Evolutionary conservation across 1,284 basidiomycete genomes (phyloP).

Genomic region (Schizopora paradoxa): DNA sequence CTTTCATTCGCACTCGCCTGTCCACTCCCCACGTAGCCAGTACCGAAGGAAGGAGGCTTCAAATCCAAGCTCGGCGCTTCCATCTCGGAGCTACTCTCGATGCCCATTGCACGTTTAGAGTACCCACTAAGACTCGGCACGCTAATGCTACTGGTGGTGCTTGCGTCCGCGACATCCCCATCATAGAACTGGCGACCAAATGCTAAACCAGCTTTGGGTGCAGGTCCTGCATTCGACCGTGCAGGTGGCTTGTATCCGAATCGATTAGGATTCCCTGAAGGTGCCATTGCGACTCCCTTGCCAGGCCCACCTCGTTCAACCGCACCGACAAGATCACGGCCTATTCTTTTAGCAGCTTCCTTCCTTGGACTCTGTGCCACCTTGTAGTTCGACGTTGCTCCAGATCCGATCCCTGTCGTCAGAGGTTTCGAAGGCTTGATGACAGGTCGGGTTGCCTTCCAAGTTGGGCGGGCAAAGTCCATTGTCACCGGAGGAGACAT

Average conservation of each 20-base stretch:
- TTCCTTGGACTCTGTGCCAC: constrained; percentile 57
- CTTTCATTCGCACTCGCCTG: constrained; percentile 12
- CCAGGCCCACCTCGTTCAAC: constrained; percentile 23
- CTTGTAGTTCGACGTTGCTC: no score
- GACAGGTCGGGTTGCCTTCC: constrained; percentile 46
- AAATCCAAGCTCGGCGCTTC: no score
- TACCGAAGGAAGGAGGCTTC: no score
- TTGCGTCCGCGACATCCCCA: constrained; percentile 48
- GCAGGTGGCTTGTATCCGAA: no score
- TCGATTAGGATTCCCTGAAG: no score
- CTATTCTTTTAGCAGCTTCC: constrained; percentile 63
- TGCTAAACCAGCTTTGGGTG: no score
- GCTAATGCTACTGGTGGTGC: constrained; percentile 58
- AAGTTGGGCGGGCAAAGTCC: constrained; percentile 73
- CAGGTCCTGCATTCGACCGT: no score
- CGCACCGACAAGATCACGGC: constrained; percentile 52
- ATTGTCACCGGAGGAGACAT: constrained; percentile 87
- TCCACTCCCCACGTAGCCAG: constrained; percentile 26
- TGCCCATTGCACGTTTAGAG: constrained; percentile 32
- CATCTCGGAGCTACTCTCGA: constrained; percentile 43
- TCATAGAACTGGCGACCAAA: no score
- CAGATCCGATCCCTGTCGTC: no score
- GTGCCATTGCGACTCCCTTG: constrained; percentile 20
- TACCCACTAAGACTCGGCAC: constrained; percentile 66
- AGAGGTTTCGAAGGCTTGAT: no score